These are phyloP conservation scores for Neoboletus subvelutipes DNA, from an alignment of 768 basidiomycete genomes.

Conservation along the genomic window DNA sequence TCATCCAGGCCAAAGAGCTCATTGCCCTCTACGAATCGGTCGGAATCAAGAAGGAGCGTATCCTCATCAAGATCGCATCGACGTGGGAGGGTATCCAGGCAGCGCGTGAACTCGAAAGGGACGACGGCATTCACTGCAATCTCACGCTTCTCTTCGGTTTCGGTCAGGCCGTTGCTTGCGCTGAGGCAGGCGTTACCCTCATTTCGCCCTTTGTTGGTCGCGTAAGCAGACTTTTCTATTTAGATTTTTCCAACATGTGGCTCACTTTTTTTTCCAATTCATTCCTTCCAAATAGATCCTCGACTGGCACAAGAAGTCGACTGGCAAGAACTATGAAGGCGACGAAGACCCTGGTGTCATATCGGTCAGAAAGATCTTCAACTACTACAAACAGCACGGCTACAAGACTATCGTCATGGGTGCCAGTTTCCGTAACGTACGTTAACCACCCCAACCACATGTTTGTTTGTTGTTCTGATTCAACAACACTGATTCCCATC, in stretches of 20 bases:
- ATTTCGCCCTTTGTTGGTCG: slow-evolving; percentile 99
- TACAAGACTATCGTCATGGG: slow-evolving; percentile 99
- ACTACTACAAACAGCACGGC: slow-evolving; percentile 98
- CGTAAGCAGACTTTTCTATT: slow-evolving; percentile 47
- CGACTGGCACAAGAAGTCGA: slow-evolving; percentile 97
- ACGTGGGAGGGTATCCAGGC: slow-evolving; percentile 99
- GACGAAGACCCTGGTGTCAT: slow-evolving; percentile 94
- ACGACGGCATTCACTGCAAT: slow-evolving; percentile 97
- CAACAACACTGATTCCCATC: not conserved
- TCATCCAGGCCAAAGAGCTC: slow-evolving; percentile 68
- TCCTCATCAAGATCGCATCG: slow-evolving; percentile 99
- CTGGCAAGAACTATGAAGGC: slow-evolving; percentile 85
- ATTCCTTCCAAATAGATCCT: slow-evolving; percentile 63
- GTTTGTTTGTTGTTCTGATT: slow-evolving; percentile 1
- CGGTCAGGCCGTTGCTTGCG: slow-evolving; percentile 97
- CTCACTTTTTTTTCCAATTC: slow-evolving; percentile 5
- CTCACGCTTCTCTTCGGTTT: slow-evolving; percentile 99
- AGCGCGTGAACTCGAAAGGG: slow-evolving; percentile 89
- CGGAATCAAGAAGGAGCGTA: slow-evolving; percentile 89
- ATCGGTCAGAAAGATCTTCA: slow-evolving; percentile 96
- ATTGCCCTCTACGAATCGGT: slow-evolving; percentile 94
- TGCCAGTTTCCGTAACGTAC: slow-evolving; percentile 97
- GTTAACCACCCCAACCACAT: slow-evolving; percentile 29
- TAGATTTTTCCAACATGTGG: slow-evolving; percentile 12
- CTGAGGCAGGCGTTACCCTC: slow-evolving; percentile 96